Evolutionary conservation across 106 monocot species (phyloP), one percentile per base, ranked within the genome.

Genomic region (Cymbidium sinense): DNA sequence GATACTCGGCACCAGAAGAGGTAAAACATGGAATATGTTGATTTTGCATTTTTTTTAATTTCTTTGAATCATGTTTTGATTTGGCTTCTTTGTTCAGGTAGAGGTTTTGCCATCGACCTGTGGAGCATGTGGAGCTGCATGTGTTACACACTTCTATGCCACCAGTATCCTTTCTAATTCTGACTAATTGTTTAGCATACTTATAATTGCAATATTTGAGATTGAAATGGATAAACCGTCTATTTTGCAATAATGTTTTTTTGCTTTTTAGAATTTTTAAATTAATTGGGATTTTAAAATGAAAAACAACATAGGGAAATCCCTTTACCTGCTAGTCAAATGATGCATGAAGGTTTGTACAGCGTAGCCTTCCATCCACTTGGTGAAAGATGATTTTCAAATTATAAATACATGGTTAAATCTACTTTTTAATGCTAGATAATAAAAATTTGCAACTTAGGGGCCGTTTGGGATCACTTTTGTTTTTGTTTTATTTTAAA

Each of bases 1-100:
- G 95, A 74, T 99, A 99, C 76, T 87, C 99, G 64, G 88, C 99
- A 71, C 99, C 99, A 52, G 99, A 99, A 84, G 99, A 99, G 92
- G 99, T 99, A 80, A 58, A 36, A 39, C 27, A 70, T 51, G 27
- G 2, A 13, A 47, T 74, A 43, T 74, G 74, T 25, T 27, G 23
- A 28, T 74, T 44, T 44, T 71, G 19, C 18, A 19, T 74, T 74
- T 70, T 61, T 21, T 75, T 62, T 43, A 34, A 43, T 51, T 76
- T 6, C 21, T 21, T 8, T 8, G 4, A 37, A 39, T 28, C 67
- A 28, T 43, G 13, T 17, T 67, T 79, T 47, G 4, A 51, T 67
- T 70, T 20, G 31, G 11, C 23, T 71, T 41, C 37, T 44, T 65
- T 11, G 9, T 55, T 28, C 76, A 99, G 99, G 95, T 99, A 70